Evolutionary conservation across 331 rosid species (phyloP).

Genomic region (Saraca asoca): DNA sequence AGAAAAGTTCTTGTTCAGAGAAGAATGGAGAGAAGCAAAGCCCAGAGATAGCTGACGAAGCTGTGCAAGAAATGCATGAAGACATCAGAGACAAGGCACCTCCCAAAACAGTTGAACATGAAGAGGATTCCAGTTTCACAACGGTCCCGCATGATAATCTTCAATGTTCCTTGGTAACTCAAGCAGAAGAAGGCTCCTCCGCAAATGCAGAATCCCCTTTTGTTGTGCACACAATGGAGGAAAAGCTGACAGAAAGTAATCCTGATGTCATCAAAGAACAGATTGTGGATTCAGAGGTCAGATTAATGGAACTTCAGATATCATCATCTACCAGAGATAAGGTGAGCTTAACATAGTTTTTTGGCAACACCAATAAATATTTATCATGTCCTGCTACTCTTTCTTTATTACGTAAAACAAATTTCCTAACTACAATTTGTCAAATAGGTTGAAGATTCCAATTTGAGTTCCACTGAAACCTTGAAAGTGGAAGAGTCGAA

Average conservation of each 20-base stretch:
- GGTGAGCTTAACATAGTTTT: constrained; percentile 36
- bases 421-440: neutral
- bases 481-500: constrained; percentile 23
- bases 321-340: constrained; percentile 24
- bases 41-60: constrained; percentile 16
- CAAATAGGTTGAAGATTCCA: constrained; percentile 37
- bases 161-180: neutral
- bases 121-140: neutral
- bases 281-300: constrained; percentile 9
- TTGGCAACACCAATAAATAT: neutral
- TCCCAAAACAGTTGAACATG: neutral
- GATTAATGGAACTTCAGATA: constrained; percentile 20
- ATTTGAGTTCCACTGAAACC: neutral
- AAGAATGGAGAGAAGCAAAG: constrained; percentile 16
- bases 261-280: constrained; percentile 19
- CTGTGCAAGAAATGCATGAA: constrained; percentile 14
- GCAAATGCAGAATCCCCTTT: neutral
- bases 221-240: no score
- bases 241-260: no score
- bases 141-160: constrained; percentile 1
- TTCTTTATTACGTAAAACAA: neutral
- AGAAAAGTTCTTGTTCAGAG: constrained; percentile 10
- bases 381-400: neutral
- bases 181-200: neutral
- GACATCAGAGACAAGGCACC: constrained; percentile 17